Evolutionary conservation across 768 basidiomycete species (phyloP).

Genomic region (Tulasnella sp.): DNA sequence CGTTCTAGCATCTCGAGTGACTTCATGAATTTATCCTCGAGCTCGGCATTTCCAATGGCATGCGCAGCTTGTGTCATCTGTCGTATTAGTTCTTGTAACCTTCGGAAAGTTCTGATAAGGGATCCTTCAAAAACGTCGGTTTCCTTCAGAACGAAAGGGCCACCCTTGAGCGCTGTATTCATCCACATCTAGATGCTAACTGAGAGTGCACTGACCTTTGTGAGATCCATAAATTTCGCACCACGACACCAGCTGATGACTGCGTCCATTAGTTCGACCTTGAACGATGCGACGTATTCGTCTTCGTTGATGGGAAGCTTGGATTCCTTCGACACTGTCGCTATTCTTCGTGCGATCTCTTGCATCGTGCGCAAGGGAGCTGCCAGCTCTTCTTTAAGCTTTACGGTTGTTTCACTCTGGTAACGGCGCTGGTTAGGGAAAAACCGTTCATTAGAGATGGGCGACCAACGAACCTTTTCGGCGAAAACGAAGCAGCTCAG

Average conservation of each 20-base stretch:
- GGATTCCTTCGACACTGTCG: constrained; percentile 93
- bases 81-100: constrained; percentile 86
- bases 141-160: constrained; percentile 49
- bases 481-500: constrained; percentile 96
- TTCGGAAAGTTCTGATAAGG: constrained; percentile 91
- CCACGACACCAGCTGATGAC: constrained; percentile 99
- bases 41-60: too few species aligned
- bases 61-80: constrained; percentile 96
- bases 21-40: too few species aligned
- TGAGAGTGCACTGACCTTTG: constrained; percentile 59
- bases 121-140: constrained; percentile 97
- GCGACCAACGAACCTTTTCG: constrained; percentile 66
- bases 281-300: constrained; percentile 94
- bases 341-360: constrained; percentile 90
- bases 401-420: constrained; percentile 79
- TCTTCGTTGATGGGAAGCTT: constrained; percentile 87
- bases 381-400: constrained; percentile 89
- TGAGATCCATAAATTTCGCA: constrained; percentile 90
- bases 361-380: constrained; percentile 92
- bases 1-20: too few species aligned
- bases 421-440: not conserved
- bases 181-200: not conserved
- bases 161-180: not conserved
- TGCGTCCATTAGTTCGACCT: constrained; percentile 97
- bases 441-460: not conserved